These are phyloP conservation scores for Desmodesmus armatus DNA, from an alignment of 139 green algal genomes.

Conservation along the genomic window DNA sequence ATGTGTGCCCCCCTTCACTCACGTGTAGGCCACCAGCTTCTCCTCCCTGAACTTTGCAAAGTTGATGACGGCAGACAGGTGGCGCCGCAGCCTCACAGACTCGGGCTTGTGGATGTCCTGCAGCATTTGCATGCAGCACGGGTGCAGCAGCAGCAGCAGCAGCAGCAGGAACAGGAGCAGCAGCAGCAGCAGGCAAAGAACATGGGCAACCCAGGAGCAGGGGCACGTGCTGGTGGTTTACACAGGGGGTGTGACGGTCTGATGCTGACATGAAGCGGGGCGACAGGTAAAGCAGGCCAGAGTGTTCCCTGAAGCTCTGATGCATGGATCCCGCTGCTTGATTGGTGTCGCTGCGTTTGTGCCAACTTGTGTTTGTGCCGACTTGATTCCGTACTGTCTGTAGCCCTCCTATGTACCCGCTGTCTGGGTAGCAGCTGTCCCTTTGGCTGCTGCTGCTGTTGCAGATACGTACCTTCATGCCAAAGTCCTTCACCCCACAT, in stretches of 20 bases:
- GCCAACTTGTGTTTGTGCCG: no score
- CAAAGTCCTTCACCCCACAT: conserved; percentile 89
- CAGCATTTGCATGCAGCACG: neutral
- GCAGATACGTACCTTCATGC: conserved; percentile 60
- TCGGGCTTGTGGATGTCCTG: conserved; percentile 96
- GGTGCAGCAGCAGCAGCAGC: neutral
- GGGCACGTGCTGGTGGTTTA: no score
- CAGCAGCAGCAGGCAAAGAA: no score
- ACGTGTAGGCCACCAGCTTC: conserved; percentile 82
- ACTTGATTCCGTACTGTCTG: neutral
- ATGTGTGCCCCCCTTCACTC: no score
- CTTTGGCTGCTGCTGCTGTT: neutral
- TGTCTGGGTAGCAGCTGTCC: neutral
- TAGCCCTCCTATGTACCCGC: neutral
- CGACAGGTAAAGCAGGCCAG: no score
- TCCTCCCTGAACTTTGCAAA: conserved; percentile 96
- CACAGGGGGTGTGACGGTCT: no score
- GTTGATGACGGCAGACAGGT: conserved; percentile 94
- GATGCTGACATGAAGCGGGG: no score
- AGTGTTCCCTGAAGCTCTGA: no score
- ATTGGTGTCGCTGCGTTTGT: no score
- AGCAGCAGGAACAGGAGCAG: no score
- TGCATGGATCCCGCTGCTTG: no score
- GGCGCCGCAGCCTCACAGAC: conserved; percentile 69
- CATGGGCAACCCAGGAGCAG: no score